Percentiles rank a stretch among this genome's conserved stretches.
phyloP scores from a whole-genome alignment of 768 basidiomycete genomes.

The Royoungia palumana region DNA sequence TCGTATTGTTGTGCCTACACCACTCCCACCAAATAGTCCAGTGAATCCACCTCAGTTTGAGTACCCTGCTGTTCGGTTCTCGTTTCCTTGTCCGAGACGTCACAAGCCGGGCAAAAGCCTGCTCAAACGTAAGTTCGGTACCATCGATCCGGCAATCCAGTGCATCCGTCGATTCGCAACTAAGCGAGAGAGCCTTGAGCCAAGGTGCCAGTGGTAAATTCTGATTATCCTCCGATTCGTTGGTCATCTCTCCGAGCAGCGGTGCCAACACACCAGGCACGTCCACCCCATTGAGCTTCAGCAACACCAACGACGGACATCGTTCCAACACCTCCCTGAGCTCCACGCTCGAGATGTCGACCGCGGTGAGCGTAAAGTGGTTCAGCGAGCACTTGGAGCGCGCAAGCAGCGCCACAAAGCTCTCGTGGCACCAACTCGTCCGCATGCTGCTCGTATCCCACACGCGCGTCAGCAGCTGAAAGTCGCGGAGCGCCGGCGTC shows the following conservation, averaged over 20 bases:
- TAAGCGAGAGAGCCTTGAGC: conserved; percentile 30
- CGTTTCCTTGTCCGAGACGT: conserved; percentile 26
- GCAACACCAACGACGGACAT: conserved; percentile 29
- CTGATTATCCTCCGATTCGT: conserved; percentile 14
- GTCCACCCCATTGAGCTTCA: conserved; percentile 27
- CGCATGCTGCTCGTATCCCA: conserved; percentile 30
- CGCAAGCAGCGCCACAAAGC: conserved; percentile 23
- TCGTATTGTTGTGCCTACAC: conserved; percentile 19
- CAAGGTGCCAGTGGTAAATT: conserved; percentile 25
- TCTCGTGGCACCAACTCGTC: conserved; percentile 30
- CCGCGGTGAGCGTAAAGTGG: conserved; percentile 29
- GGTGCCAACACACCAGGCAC: conserved; percentile 22
- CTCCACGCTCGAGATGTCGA: conserved; percentile 21
- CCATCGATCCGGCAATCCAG: conserved; percentile 21
- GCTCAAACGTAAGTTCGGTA: conserved; percentile 27
- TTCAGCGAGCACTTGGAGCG: conserved; percentile 30
- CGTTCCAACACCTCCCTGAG: conserved; percentile 25
- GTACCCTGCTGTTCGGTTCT: conserved; percentile 23
- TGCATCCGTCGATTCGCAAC: conserved; percentile 27
- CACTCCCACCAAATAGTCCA: conserved; percentile 33
- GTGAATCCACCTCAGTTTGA: conserved; percentile 29
- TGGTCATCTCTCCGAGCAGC: conserved; percentile 24
- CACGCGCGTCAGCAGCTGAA: conserved; percentile 32
- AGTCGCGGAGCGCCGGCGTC: conserved; percentile 24
- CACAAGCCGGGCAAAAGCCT: conserved; percentile 23